Conservation (phyloP, 306 rosid genomes). For the Acacia crassicarpa region DNA sequence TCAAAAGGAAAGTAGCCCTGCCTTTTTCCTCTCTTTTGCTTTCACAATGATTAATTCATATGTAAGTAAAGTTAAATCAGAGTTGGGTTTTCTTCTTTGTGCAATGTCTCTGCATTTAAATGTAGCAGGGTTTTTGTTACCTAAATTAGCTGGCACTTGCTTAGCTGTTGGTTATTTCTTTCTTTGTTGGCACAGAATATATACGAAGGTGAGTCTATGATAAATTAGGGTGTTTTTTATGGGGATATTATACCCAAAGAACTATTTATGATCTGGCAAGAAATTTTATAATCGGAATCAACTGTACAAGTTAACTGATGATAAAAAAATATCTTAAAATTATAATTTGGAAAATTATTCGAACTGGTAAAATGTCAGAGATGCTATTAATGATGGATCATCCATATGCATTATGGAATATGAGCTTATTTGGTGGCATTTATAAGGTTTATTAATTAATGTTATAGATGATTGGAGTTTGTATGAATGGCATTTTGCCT, state of each 20-base stretch:
- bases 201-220: not conserved
- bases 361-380: not conserved
- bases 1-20: not conserved
- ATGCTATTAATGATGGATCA: not conserved
- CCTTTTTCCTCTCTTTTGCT: slow-evolving; percentile 2
- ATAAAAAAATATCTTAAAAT: not conserved
- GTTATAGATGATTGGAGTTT: not conserved
- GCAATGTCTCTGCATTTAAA: not conserved
- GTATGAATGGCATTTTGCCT: not conserved
- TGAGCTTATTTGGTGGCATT: not conserved
- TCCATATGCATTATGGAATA: not conserved
- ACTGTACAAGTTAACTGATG: not conserved
- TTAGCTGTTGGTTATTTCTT: not conserved
- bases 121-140: not conserved
- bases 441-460: not conserved
- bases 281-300: not conserved
- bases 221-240: not conserved
- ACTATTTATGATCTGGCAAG: not conserved
- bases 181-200: not conserved
- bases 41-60: not conserved
- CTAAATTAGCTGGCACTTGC: not conserved
- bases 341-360: not conserved
- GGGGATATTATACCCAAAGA: not conserved
- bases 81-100: not conserved
- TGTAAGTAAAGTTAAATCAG: not conserved